Evolutionary conservation across 192 early-diverging fungal species (phyloP).

Genomic region (Linnemannia elongata): DNA sequence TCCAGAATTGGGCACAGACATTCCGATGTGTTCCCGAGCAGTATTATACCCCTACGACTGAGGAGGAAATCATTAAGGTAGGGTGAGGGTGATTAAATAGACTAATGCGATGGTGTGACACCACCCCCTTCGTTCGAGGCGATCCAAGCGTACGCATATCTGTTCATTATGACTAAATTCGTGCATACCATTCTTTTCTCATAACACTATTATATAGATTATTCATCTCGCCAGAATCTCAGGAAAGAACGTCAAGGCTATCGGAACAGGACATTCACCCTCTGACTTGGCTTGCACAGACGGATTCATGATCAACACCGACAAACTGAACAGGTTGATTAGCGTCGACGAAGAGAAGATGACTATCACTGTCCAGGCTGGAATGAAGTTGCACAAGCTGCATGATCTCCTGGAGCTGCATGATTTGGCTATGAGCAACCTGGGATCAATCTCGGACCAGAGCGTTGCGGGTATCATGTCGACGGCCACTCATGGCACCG

Average conservation of each 20-base stretch:
- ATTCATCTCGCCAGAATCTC: slow-evolving; percentile 56
- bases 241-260: slow-evolving; percentile 68
- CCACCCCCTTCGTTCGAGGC: neutral
- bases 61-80: slow-evolving; percentile 73
- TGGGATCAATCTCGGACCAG: slow-evolving; percentile 84
- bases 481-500: slow-evolving; percentile 82
- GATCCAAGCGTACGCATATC: neutral
- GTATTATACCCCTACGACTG: slow-evolving; percentile 71
- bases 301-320: slow-evolving; percentile 78
- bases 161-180: neutral
- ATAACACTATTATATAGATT: slow-evolving; percentile 51
- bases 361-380: slow-evolving; percentile 74
- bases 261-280: slow-evolving; percentile 82
- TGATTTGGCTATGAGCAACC: slow-evolving; percentile 73
- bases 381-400: slow-evolving; percentile 73
- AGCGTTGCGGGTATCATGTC: slow-evolving; percentile 79
- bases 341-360: slow-evolving; percentile 58
- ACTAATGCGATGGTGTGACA: neutral
- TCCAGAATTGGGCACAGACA: slow-evolving; percentile 80
- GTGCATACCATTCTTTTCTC: no score
- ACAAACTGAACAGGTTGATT: slow-evolving; percentile 70
- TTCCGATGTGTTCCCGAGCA: slow-evolving; percentile 69
- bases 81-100: neutral
- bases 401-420: slow-evolving; percentile 68
- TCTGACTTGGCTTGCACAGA: slow-evolving; percentile 79